phyloP scores from a whole-genome alignment of 257 asterid genomes.

The Gentiana straminea region DNA sequence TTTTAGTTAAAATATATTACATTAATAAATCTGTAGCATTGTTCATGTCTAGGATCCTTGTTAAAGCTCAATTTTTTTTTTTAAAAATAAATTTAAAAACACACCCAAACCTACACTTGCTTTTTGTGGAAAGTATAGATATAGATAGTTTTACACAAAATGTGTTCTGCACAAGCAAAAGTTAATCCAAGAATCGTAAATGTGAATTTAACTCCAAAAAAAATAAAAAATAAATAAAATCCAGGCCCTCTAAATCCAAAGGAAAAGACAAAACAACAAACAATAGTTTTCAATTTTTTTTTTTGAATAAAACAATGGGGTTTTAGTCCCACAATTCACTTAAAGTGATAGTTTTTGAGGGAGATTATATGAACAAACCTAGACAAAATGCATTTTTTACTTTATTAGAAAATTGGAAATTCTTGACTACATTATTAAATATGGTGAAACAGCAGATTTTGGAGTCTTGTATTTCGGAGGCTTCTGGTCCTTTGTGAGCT shows the following conservation, averaged over 20 bases:
- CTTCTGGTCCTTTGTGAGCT: constrained; percentile 11
- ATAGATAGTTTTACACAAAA: no score
- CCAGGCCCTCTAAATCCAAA: constrained; percentile 1
- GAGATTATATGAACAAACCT: background rate
- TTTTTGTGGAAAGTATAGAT: background rate
- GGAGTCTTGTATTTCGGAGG: constrained; percentile 5
- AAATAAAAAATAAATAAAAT: background rate
- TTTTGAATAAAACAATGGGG: background rate
- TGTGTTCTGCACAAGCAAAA: background rate
- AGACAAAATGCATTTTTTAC: constrained; percentile 7
- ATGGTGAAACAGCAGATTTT: constrained; percentile 15
- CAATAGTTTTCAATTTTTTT: no score
- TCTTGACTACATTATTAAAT: constrained; percentile 1
- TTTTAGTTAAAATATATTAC: constrained; percentile 5
- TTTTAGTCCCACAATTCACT: background rate
- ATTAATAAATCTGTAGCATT: background rate
- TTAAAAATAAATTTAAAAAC: background rate
- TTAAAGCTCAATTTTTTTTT: background rate
- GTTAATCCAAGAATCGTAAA: background rate
- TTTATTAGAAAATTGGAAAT: constrained; percentile 19
- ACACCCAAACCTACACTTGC: background rate
- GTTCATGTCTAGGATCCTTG: constrained; percentile 17
- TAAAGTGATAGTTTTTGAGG: constrained; percentile 5
- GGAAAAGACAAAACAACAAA: background rate
- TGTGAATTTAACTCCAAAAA: constrained; percentile 2